These are phyloP conservation scores for Gastrodia elata DNA, from an alignment of 106 monocot genomes.

Conservation along the genomic window DNA sequence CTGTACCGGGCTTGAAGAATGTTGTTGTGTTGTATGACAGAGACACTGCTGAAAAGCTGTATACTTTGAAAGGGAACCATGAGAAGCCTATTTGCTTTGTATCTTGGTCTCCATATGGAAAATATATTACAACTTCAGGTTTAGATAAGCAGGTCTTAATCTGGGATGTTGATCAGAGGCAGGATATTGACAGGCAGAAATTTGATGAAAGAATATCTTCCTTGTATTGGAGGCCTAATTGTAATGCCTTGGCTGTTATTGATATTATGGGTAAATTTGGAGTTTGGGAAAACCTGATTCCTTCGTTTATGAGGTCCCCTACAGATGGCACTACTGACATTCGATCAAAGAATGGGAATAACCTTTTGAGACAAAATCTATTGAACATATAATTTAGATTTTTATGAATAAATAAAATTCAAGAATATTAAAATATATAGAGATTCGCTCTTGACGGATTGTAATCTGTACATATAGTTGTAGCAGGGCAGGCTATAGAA, in stretches of 20 bases:
- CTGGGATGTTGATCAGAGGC: slow-evolving; percentile 88
- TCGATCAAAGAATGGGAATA: slow-evolving; percentile 22
- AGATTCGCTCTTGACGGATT: too few relatives aligned
- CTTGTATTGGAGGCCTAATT: slow-evolving; percentile 77
- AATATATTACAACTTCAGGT: slow-evolving; percentile 75
- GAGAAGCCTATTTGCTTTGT: slow-evolving; percentile 58
- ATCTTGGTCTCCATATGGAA: slow-evolving; percentile 97
- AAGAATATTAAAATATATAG: too few relatives aligned
- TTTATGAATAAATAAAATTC: too few relatives aligned
- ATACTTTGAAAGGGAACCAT: slow-evolving; percentile 83
- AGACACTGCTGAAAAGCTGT: slow-evolving; percentile 80
- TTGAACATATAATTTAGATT: too few relatives aligned
- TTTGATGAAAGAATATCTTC: slow-evolving; percentile 70
- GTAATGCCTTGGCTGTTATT: slow-evolving; percentile 80
- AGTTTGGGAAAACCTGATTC: slow-evolving; percentile 72
- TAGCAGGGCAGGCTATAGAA: too few relatives aligned
- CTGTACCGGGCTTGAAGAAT: slow-evolving; percentile 89
- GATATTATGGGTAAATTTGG: slow-evolving; percentile 76
- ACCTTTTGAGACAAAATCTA: too few relatives aligned
- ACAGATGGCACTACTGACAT: slow-evolving; percentile 45
- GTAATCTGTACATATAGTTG: too few relatives aligned
- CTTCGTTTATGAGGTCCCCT: slow-evolving; percentile 83
- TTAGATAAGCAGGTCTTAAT: slow-evolving; percentile 79
- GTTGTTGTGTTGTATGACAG: slow-evolving; percentile 95
- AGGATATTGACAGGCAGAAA: slow-evolving; percentile 91